A percentile compares a stretch with the other conserved stretches of the same genome.
Evolutionary conservation across 2,329 filamentous ascomycete species (phyloP).

Genomic region (Colletotrichum siamense): DNA sequence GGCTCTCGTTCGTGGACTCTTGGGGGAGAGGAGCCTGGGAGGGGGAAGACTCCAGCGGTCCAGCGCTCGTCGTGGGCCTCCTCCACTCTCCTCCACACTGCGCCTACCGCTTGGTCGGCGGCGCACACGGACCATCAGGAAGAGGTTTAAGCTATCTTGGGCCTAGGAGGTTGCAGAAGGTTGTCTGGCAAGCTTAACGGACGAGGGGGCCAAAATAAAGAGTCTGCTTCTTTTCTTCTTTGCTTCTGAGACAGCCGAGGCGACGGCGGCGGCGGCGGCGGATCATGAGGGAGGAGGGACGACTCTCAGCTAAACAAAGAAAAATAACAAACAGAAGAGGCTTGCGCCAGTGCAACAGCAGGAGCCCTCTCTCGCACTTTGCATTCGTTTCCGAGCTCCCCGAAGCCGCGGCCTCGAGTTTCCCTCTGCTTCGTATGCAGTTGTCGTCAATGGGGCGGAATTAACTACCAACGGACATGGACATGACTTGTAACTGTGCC

Average conservation of each 20-base stretch:
- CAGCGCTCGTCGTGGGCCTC: background rate
- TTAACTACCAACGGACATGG: background rate
- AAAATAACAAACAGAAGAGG: background rate
- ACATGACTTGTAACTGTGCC: background rate
- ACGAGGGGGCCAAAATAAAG: background rate
- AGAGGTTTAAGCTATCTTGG: conserved; percentile 2
- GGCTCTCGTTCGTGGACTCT: background rate
- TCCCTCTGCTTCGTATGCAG: background rate
- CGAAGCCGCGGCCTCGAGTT: background rate
- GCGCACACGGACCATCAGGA: background rate
- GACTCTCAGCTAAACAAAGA: background rate
- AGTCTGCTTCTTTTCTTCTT: background rate
- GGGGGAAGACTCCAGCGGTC: background rate
- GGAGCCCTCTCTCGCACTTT: background rate
- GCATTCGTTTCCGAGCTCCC: background rate
- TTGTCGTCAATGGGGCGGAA: background rate
- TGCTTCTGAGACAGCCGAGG: background rate
- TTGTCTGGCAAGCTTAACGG: background rate
- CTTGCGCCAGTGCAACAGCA: conserved; percentile 1
- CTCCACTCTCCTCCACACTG: conserved; percentile 10
- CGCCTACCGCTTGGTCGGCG: background rate
- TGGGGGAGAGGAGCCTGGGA: background rate
- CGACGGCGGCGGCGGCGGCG: background rate
- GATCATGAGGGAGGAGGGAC: background rate
- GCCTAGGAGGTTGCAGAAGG: background rate